Conservation (phyloP, 306 rosid species). For the Sindora glabra region DNA sequence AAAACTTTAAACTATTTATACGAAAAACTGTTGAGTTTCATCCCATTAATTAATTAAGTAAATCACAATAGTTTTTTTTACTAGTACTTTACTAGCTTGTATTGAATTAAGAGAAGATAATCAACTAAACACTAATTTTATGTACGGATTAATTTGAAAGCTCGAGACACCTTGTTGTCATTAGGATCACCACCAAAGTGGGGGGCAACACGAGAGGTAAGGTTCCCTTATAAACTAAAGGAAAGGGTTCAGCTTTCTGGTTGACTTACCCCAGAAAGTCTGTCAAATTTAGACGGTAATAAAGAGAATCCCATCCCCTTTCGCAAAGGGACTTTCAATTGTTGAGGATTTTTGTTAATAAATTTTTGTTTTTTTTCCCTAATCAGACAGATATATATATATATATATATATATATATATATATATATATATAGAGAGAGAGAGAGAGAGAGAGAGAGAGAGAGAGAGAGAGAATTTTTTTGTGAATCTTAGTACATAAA, state of each 20-base stretch:
- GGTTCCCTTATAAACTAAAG: constrained; percentile 38
- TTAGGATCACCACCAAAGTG: constrained; percentile 44
- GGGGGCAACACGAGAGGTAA: constrained; percentile 60
- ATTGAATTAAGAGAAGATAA: background rate
- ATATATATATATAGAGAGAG: too few relatives aligned
- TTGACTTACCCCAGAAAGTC: constrained; percentile 83
- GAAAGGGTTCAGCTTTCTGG: constrained; percentile 52
- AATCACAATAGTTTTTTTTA: background rate
- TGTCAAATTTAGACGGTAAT: constrained; percentile 54
- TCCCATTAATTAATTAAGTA: too few relatives aligned
- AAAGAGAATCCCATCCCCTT: constrained; percentile 74
- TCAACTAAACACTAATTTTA: background rate
- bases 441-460: too few relatives aligned
- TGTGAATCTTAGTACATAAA: too few relatives aligned
- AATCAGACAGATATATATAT: too few relatives aligned
- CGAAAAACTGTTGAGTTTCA: too few relatives aligned
- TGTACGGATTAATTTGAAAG: background rate
- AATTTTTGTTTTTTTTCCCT: too few relatives aligned
- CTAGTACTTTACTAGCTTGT: too few relatives aligned
- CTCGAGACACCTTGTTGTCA: constrained; percentile 17
- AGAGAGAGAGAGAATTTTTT: too few relatives aligned
- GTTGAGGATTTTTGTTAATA: constrained; percentile 47
- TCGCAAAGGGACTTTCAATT: constrained; percentile 42
- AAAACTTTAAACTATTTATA: too few relatives aligned
- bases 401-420: too few relatives aligned